Evolutionary conservation across 140 eudicot species (phyloP).

Genomic region (Cichorium intybus): DNA sequence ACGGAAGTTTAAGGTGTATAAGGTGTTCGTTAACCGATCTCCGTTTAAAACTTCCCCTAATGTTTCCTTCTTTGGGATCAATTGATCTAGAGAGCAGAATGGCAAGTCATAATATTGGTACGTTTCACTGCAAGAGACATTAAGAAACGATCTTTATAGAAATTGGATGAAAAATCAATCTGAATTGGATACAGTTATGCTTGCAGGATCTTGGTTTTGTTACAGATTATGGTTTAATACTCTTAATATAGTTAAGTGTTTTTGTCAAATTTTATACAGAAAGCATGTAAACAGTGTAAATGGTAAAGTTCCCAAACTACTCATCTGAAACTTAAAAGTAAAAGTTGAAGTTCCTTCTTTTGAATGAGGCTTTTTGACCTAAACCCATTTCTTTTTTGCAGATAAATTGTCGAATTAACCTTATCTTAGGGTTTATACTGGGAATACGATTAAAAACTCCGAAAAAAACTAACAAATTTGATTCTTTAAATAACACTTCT

Average conservation of each 20-base stretch:
- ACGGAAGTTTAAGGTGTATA: slow-evolving; percentile 56
- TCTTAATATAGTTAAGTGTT: neutral
- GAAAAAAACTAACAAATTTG: neutral
- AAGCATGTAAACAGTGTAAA: too few species aligned
- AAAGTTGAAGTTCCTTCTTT: slow-evolving; percentile 1
- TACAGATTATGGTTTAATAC: neutral
- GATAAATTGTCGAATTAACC: neutral
- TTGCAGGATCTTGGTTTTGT: neutral
- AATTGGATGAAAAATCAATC: neutral
- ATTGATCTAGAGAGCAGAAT: slow-evolving; percentile 76
- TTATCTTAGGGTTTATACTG: neutral
- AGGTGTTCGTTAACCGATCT: slow-evolving; percentile 59
- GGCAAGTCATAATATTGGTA: slow-evolving; percentile 80
- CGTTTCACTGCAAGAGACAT: slow-evolving; percentile 80
- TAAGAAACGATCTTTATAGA: slow-evolving; percentile 9
- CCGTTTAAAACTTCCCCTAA: slow-evolving; percentile 80
- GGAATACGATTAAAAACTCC: neutral
- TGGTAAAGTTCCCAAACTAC: neutral
- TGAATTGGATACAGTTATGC: neutral
- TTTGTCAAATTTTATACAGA: neutral
- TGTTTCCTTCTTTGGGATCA: slow-evolving; percentile 61
- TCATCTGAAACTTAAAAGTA: neutral
- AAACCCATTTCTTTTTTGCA: neutral
- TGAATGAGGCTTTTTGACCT: slow-evolving; percentile 4
- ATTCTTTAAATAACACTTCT: neutral